phyloP scores from a whole-genome alignment of 164 flowering plant genomes.

The Vitis amurensis region DNA sequence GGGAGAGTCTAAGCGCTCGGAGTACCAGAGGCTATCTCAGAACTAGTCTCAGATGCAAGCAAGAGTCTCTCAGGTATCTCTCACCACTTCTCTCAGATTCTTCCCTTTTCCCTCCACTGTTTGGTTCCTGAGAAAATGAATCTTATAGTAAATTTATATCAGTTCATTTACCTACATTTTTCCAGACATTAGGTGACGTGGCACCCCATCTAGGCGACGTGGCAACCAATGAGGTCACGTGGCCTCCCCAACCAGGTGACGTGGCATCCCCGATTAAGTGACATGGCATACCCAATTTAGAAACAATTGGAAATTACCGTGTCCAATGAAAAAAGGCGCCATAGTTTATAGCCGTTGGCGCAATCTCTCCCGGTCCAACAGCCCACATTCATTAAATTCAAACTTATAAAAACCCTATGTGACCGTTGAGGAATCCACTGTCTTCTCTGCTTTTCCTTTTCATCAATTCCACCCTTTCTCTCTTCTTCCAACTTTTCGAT shows the following conservation, averaged over 20 bases:
- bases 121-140: not conserved
- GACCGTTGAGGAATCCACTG: conserved; percentile 1
- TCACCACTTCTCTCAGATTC: not conserved
- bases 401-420: conserved; percentile 16
- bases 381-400: conserved; percentile 20
- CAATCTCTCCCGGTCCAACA: conserved; percentile 12
- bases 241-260: no score
- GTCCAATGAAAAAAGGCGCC: not conserved
- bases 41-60: conserved; percentile 89
- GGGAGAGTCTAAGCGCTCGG: conserved; percentile 60
- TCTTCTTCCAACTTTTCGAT: conserved; percentile 6
- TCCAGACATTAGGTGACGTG: no score
- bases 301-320: not conserved
- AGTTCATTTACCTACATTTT: no score
- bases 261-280: no score
- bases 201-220: no score
- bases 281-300: no score
- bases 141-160: no score
- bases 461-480: conserved; percentile 12
- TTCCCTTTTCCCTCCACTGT: conserved; percentile 3
- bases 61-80: conserved; percentile 69
- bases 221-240: no score
- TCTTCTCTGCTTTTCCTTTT: not conserved
- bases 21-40: conserved; percentile 70
- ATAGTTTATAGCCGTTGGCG: conserved; percentile 21